Base-by-base conservation (phyloP, 2,329 filamentous ascomycete genomes). In the Ophiostoma quercus region DNA sequence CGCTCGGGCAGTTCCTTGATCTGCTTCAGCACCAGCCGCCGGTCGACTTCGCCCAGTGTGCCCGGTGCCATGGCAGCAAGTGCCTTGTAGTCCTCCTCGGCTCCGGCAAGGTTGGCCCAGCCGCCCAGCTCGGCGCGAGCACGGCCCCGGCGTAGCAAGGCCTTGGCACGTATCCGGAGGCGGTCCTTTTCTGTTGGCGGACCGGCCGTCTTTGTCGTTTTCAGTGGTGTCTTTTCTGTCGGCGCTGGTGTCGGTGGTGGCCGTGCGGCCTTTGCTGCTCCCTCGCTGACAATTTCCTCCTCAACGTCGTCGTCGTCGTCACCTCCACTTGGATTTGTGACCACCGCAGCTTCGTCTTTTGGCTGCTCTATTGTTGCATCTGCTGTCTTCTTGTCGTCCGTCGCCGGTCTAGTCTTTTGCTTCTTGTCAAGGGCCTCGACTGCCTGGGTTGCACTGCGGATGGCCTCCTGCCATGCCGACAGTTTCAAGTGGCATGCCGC, bases 401-500 rank as follows among this genome's bases (percentile, higher is more conserved):
- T 75, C 19, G 71, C 72, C 3, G 75, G 73, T 12, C 75, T 74
- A 7, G 74, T 75, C 67, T 77, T 76, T 67, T 90, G 87, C 74
- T 94, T 76, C 37, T 85, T 84, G 72, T 90, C 87, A n/a, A 98
- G 80, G 0, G 85, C 84, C 12, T 94, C 89, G 0, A 98, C 77
- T 1, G 92, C 89, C 12, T 86, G 83, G 0, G 88, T 91, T 0
- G 94, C 93, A 11, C 87, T 84, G 67, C 89, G 88, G 62, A 93
- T 85, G 11, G 92, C 92, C 39, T 92, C 88, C 74, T 94, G 92
- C 92, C 93, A 97, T 72, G 94, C 89, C 72, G 88, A 84, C 2
- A 96, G 82, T 77, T 96, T 96, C 69, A 98, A 79, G 75, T 97
- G 88, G 77, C 93, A 97, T 11, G 94, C 94, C 1, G 94, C 87